A percentile compares a stretch with the other conserved stretches of the same genome.
phyloP scores from a whole-genome alignment of 345 rosid genomes.

The Balakata baccata region DNA sequence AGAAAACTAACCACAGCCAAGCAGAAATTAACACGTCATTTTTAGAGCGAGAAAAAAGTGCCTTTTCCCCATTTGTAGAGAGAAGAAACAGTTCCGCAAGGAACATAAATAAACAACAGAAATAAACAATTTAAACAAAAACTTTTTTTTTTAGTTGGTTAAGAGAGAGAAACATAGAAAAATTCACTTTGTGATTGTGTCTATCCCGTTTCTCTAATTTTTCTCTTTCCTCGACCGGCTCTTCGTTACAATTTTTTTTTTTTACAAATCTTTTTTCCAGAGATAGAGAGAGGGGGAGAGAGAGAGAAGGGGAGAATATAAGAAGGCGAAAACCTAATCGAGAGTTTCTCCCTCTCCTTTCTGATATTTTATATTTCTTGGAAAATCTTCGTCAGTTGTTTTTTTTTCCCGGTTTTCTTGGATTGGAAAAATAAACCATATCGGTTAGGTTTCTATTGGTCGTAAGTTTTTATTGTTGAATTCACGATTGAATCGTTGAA shows the following conservation, averaged over 20 bases:
- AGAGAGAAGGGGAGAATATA: conserved; percentile 16
- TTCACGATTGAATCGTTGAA: conserved; percentile 12
- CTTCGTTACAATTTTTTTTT: not conserved
- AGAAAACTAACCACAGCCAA: too few species aligned
- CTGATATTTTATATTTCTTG: not conserved
- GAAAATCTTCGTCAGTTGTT: too few species aligned
- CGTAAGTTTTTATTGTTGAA: not conserved
- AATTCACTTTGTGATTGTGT: conserved; percentile 24
- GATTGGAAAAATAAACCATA: conserved; percentile 27
- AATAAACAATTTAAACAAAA: not conserved
- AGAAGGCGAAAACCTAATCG: conserved; percentile 18
- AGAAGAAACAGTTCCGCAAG: too few species aligned
- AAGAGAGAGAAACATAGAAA: conserved; percentile 15
- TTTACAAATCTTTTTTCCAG: not conserved
- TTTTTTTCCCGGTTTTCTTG: not conserved
- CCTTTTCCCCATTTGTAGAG: not conserved
- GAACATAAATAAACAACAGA: too few species aligned
- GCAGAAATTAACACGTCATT: not conserved
- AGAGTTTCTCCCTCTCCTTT: not conserved
- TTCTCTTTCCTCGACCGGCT: conserved; percentile 33
- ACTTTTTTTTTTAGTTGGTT: not conserved
- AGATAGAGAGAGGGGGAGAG: conserved; percentile 1
- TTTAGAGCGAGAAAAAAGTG: not conserved
- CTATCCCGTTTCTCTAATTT: conserved; percentile 25
- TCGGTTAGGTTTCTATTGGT: conserved; percentile 42